Evolutionary conservation across 192 early-diverging fungal species (phyloP).

Genomic region (Geranomyces michiganensis): DNA sequence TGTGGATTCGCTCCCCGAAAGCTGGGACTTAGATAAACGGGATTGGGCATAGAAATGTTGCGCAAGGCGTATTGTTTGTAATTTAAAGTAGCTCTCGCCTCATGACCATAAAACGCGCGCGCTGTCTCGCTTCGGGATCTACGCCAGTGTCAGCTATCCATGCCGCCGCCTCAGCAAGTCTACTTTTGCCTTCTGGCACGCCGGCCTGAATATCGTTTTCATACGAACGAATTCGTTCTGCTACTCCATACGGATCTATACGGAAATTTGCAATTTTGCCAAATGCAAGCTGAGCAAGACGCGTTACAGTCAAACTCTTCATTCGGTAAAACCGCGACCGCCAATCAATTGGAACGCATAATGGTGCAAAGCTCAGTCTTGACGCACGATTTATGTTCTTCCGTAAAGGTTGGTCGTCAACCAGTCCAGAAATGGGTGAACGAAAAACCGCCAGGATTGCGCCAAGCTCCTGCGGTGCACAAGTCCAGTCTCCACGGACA

Average conservation of each 20-base stretch:
- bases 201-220: constrained; percentile 4
- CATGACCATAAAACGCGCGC: no score
- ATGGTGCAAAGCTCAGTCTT: not conserved
- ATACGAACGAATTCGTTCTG: constrained; percentile 12
- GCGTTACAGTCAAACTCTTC: not conserved
- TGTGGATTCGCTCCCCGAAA: not conserved
- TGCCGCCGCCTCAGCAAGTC: no score
- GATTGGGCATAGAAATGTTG: not conserved
- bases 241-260: constrained; percentile 35
- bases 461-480: not conserved
- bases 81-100: no score
- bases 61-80: no score
- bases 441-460: not conserved
- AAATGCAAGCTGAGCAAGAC: constrained; percentile 15
- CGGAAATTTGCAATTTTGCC: constrained; percentile 26
- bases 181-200: no score
- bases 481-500: constrained; percentile 33
- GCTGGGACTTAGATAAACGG: not conserved
- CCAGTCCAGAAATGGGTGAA: not conserved
- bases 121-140: no score
- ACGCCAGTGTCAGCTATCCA: no score
- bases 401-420: no score
- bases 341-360: not conserved
- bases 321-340: not conserved
- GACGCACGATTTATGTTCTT: not conserved